Evolutionary conservation across 495 filamentous ascomycete species (phyloP).

Genomic region (Tuber calosporum): DNA sequence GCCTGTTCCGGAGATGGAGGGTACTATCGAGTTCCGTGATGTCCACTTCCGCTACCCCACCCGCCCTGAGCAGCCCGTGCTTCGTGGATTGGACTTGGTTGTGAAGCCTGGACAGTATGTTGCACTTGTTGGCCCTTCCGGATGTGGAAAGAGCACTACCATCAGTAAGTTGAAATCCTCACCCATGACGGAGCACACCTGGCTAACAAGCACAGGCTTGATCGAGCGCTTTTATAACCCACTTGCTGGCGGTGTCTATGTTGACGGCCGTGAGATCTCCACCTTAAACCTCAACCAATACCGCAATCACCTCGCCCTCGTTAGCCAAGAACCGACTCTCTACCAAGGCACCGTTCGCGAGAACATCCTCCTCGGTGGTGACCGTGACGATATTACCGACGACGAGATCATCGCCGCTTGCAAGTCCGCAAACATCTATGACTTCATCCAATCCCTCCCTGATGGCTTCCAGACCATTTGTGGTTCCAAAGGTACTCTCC

Average conservation of each 20-base stretch:
- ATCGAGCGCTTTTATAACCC: conserved; percentile 83
- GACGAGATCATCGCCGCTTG: conserved; percentile 66
- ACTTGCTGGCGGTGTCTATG: conserved; percentile 59
- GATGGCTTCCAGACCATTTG: conserved; percentile 71
- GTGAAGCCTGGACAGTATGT: conserved; percentile 71
- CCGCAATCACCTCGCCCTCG: conserved; percentile 66
- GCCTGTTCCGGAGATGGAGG: conserved; percentile 51
- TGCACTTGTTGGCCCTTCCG: conserved; percentile 72
- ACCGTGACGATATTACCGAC: conserved; percentile 58
- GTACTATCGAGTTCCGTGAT: conserved; percentile 67
- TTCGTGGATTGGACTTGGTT: conserved; percentile 63
- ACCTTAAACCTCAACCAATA: conserved; percentile 71
- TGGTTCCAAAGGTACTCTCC: conserved; percentile 67
- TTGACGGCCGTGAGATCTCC: conserved; percentile 69
- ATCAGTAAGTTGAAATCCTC: conserved; percentile 44
- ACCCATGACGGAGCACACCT: neutral
- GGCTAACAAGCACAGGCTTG: conserved; percentile 45
- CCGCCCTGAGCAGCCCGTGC: conserved; percentile 68
- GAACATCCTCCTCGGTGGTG: conserved; percentile 65
- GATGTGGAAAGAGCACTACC: conserved; percentile 78
- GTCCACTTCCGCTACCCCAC: conserved; percentile 80
- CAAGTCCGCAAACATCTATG: conserved; percentile 84
- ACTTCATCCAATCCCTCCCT: conserved; percentile 61
- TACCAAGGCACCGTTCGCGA: conserved; percentile 81
- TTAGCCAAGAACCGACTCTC: conserved; percentile 78